phyloP scores from a whole-genome alignment of 768 basidiomycete genomes.

The Sistotremastrum suecicum region DNA sequence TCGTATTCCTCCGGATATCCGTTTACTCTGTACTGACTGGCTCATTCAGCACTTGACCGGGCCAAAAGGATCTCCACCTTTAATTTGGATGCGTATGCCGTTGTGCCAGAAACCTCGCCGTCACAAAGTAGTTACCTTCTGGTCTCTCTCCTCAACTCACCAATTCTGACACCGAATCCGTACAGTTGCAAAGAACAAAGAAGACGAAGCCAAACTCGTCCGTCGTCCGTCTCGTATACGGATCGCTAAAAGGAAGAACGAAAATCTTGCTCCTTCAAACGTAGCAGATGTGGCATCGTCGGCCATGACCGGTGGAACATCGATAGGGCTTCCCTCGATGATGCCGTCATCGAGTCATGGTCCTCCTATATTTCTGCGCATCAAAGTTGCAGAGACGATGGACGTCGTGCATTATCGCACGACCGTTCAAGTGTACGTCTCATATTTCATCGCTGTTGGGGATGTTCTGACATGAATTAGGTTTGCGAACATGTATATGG shows the following conservation, averaged over 20 bases:
- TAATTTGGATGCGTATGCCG: conserved; percentile 79
- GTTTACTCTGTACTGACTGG: background rate
- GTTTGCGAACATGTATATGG: conserved; percentile 91
- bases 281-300: conserved; percentile 11
- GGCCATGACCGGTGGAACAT: conserved; percentile 14
- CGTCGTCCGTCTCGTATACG: conserved; percentile 65
- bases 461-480: conserved; percentile 19
- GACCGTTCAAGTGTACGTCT: conserved; percentile 80
- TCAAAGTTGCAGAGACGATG: conserved; percentile 66
- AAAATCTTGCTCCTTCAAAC: conserved; percentile 23
- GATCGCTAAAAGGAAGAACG: conserved; percentile 43
- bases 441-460: background rate
- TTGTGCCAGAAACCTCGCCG: conserved; percentile 56
- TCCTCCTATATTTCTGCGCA: conserved; percentile 70
- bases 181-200: conserved; percentile 61
- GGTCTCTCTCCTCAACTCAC: background rate
- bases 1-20: conserved; percentile 18
- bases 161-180: background rate
- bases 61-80: conserved; percentile 78
- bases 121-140: conserved; percentile 40
- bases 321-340: conserved; percentile 20
- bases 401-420: conserved; percentile 75
- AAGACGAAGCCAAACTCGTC: conserved; percentile 67
- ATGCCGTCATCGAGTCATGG: conserved; percentile 62
- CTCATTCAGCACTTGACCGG: conserved; percentile 73